Evolutionary conservation across 108 stramenopile species (phyloP).

Genomic region (Nannochloropsis gaditana): DNA sequence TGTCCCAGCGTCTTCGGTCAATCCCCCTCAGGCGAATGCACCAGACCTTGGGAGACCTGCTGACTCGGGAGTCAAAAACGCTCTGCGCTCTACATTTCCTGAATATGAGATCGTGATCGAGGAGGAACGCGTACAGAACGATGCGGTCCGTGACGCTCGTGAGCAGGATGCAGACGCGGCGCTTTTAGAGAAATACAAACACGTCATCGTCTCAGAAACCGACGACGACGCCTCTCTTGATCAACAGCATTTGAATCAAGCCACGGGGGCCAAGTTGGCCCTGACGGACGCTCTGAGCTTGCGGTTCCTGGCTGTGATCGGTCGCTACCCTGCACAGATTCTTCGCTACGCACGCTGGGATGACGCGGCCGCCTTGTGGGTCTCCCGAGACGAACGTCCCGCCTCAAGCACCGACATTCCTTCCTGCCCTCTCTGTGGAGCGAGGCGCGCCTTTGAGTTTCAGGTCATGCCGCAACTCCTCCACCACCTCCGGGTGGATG

Average conservation of each 20-base stretch:
- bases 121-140: neutral
- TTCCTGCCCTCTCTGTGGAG: neutral
- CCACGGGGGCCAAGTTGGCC: neutral
- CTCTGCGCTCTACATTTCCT: neutral
- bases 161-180: neutral
- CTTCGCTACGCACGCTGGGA: neutral
- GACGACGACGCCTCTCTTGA: neutral
- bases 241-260: neutral
- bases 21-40: neutral
- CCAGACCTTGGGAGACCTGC: too few relatives aligned
- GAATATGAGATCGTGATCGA: slow-evolving; percentile 20
- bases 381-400: neutral
- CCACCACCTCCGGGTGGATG: neutral
- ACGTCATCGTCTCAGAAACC: neutral
- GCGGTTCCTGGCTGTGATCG: neutral
- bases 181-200: neutral
- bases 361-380: neutral
- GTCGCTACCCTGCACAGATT: neutral
- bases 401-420: neutral
- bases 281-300: neutral
- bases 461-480: neutral
- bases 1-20: neutral
- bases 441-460: neutral
- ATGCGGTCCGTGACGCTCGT: neutral
- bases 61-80: neutral